Evolutionary conservation across 73 alveolate species (phyloP).

Genomic region (Durusdinium trenchii): DNA sequence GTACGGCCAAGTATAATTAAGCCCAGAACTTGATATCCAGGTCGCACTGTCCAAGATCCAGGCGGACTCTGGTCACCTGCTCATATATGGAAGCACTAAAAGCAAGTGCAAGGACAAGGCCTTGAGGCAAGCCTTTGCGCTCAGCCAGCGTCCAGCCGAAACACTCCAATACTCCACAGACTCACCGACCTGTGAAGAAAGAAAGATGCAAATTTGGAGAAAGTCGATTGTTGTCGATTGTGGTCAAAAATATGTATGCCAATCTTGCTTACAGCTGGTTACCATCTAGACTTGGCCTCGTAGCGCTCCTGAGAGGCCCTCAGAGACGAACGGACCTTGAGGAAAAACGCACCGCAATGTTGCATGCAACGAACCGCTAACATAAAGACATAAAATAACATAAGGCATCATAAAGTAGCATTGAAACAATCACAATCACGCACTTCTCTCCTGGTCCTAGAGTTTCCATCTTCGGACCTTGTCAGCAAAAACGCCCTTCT

Average conservation of each 20-base stretch:
- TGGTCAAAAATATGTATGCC: not conserved
- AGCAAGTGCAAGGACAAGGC: too few relatives aligned
- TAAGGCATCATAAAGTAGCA: not conserved
- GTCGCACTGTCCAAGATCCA: slow-evolving; percentile 66
- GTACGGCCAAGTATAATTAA: not conserved
- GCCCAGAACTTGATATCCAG: slow-evolving; percentile 62
- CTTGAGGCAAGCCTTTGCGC: slow-evolving; percentile 50
- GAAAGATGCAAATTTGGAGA: not conserved
- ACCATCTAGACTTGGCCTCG: not conserved
- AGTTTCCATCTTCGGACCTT: not conserved
- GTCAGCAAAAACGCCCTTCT: slow-evolving; percentile 77
- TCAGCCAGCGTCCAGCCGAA: slow-evolving; percentile 75
- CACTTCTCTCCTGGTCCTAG: not conserved
- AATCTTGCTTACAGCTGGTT: not conserved
- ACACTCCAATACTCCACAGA: slow-evolving; percentile 87
- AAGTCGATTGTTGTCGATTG: not conserved
- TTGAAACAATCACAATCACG: not conserved
- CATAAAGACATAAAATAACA: not conserved
- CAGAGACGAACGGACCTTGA: slow-evolving; percentile 59
- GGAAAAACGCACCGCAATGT: not conserved
- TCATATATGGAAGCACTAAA: not conserved
- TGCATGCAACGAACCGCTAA: not conserved
- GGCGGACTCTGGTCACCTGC: slow-evolving; percentile 40
- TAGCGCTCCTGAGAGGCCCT: slow-evolving; percentile 86
- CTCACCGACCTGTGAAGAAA: slow-evolving; percentile 18